A percentile compares a stretch with the other conserved stretches of the same genome.
Conservation (phyloP, 2,329 filamentous ascomycete species). For the Monosporascus sp. region DNA sequence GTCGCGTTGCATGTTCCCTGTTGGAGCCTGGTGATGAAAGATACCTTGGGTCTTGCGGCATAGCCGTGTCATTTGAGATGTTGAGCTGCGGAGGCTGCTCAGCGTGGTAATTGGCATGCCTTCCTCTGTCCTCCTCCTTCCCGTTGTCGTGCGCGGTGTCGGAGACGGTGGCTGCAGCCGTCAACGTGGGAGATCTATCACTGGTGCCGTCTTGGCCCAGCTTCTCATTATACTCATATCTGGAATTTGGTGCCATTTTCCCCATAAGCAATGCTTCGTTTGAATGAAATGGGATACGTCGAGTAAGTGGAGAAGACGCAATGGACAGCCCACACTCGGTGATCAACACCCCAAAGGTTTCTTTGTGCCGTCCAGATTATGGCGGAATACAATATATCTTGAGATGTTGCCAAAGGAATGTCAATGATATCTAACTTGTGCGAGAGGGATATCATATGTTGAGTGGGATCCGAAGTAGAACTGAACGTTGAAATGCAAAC, state of each 20-base stretch:
- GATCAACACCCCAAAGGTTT: neutral
- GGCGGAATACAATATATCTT: too few species aligned
- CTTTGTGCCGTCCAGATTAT: too few species aligned
- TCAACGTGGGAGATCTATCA: slow-evolving; percentile 16
- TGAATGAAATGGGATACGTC: neutral
- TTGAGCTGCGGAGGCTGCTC: slow-evolving; percentile 15
- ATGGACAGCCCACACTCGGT: neutral
- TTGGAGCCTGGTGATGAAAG: slow-evolving; percentile 18
- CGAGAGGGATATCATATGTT: too few species aligned
- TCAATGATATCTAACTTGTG: too few species aligned
- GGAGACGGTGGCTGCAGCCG: slow-evolving; percentile 16
- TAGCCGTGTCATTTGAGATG: slow-evolving; percentile 12
- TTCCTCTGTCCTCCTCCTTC: slow-evolving; percentile 8
- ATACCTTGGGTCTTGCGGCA: slow-evolving; percentile 8
- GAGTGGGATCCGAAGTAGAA: too few species aligned
- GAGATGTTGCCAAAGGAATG: too few species aligned
- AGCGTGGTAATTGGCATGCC: neutral
- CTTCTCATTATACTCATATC: neutral
- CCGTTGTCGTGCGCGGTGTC: slow-evolving; percentile 12
- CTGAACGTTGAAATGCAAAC: too few species aligned
- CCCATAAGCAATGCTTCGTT: neutral
- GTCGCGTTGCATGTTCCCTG: slow-evolving; percentile 20
- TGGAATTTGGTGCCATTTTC: neutral
- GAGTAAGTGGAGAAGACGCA: neutral
- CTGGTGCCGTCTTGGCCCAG: neutral